Evolutionary conservation across 2,329 filamentous ascomycete genomes (phyloP).

Genomic region (Cytospora mali): DNA sequence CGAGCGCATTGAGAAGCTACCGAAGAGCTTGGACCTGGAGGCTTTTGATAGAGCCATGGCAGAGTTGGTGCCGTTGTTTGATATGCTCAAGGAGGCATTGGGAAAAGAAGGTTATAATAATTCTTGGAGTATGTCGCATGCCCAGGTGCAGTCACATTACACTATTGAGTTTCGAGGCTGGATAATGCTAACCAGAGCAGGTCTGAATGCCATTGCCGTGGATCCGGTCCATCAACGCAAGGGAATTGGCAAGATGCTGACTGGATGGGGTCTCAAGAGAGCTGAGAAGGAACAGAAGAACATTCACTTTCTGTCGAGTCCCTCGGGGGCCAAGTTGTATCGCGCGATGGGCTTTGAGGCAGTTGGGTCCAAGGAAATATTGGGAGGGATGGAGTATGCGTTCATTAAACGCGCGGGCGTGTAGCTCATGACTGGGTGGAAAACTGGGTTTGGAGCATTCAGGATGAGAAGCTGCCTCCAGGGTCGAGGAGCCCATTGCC

Average conservation of each 20-base stretch:
- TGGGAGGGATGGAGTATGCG: conserved; percentile 14
- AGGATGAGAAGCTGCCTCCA: background rate
- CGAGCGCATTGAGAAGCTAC: background rate
- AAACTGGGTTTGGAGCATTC: background rate
- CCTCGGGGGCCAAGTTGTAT: conserved; percentile 15
- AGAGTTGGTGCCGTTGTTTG: background rate
- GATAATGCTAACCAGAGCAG: background rate
- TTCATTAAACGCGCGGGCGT: conserved; percentile 25
- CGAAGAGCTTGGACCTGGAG: background rate
- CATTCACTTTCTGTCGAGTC: conserved; percentile 18
- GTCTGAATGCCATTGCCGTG: conserved; percentile 13
- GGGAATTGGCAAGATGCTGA: conserved; percentile 18
- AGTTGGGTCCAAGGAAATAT: conserved; percentile 13
- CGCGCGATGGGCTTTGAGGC: conserved; percentile 15
- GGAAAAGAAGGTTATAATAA: conserved; percentile 15
- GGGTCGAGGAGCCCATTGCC: no score
- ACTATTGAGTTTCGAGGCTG: background rate
- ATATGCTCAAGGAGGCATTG: conserved; percentile 7
- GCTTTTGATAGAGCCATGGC: background rate
- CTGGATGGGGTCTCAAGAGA: conserved; percentile 15
- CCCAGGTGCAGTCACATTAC: background rate
- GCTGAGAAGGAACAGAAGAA: conserved; percentile 18
- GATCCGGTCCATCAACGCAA: conserved; percentile 23
- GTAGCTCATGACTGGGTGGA: background rate
- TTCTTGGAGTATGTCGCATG: conserved; percentile 13